Conservation (phyloP, 108 stramenopile species). For the Seminavis robusta region DNA sequence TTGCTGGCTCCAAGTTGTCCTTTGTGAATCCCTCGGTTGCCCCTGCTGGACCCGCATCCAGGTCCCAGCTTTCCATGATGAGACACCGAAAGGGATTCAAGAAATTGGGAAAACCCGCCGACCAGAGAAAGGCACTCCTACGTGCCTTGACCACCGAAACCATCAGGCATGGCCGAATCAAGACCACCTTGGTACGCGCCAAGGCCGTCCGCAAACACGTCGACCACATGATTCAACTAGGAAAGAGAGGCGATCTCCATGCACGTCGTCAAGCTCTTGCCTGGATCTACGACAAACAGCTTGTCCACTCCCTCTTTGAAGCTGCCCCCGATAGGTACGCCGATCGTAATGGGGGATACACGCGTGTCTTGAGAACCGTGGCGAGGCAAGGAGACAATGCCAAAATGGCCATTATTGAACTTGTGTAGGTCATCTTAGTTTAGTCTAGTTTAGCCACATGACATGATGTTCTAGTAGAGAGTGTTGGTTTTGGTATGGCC, state of each 20-base stretch:
- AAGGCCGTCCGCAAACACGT: slow-evolving; percentile 92
- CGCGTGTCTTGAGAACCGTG: slow-evolving; percentile 89
- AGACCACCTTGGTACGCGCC: slow-evolving; percentile 92
- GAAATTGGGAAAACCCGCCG: slow-evolving; percentile 90
- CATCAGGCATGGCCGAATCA: slow-evolving; percentile 97
- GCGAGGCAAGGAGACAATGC: slow-evolving; percentile 96
- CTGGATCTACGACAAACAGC: slow-evolving; percentile 96
- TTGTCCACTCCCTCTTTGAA: slow-evolving; percentile 95
- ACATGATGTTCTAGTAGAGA: too few relatives aligned
- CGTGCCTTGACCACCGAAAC: slow-evolving; percentile 94
- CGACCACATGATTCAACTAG: slow-evolving; percentile 94
- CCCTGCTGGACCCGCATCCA: slow-evolving; percentile 9
- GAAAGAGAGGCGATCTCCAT: slow-evolving; percentile 92
- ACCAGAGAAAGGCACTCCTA: slow-evolving; percentile 97
- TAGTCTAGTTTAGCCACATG: too few relatives aligned
- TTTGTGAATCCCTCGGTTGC: slow-evolving; percentile 2
- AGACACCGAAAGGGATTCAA: slow-evolving; percentile 77
- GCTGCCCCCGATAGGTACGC: slow-evolving; percentile 91
- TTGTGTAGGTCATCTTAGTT: too few relatives aligned
- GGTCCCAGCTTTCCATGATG: slow-evolving; percentile 45
- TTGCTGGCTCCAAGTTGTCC: slow-evolving; percentile 3
- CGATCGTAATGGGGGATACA: slow-evolving; percentile 88
- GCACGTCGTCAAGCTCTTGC: slow-evolving; percentile 91
- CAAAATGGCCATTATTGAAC: slow-evolving; percentile 95
- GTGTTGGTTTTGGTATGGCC: too few relatives aligned